Conservation (phyloP, 192 early-diverging fungal genomes). For the Coemansia sp. region DNA sequence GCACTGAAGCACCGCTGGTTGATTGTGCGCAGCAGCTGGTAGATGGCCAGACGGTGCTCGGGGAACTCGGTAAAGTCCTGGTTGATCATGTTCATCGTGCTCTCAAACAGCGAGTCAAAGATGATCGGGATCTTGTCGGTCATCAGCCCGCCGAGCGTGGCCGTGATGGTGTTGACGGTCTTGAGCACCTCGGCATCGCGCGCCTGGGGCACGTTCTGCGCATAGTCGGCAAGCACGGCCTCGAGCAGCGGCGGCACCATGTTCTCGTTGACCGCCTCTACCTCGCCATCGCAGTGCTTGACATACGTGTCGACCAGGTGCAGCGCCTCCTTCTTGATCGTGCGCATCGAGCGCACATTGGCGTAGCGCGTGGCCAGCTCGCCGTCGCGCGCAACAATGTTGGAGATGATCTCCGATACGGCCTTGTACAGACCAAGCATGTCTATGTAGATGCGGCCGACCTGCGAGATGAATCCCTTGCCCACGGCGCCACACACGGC, state of each 20-base stretch:
- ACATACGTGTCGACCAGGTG: constrained; percentile 93
- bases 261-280: constrained; percentile 71
- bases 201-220: constrained; percentile 79
- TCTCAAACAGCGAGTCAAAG: constrained; percentile 92
- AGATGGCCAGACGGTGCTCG: constrained; percentile 95
- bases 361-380: constrained; percentile 90
- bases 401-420: constrained; percentile 80
- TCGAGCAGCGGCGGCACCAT: constrained; percentile 91
- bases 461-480: constrained; percentile 80
- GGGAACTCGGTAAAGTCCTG: constrained; percentile 98
- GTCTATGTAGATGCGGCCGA: constrained; percentile 86
- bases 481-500: constrained; percentile 87
- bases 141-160: constrained; percentile 70
- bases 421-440: constrained; percentile 90
- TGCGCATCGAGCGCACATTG: constrained; percentile 82
- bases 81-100: constrained; percentile 99
- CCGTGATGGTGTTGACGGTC: constrained; percentile 85
- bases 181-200: constrained; percentile 94
- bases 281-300: constrained; percentile 76
- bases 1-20: constrained; percentile 93
- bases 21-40: constrained; percentile 88
- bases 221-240: constrained; percentile 86
- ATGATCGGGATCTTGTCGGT: constrained; percentile 81
- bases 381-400: constrained; percentile 68
- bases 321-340: constrained; percentile 96